phyloP scores from a whole-genome alignment of 805 yeast genomes.

The Debaryomyces prosopidis region DNA sequence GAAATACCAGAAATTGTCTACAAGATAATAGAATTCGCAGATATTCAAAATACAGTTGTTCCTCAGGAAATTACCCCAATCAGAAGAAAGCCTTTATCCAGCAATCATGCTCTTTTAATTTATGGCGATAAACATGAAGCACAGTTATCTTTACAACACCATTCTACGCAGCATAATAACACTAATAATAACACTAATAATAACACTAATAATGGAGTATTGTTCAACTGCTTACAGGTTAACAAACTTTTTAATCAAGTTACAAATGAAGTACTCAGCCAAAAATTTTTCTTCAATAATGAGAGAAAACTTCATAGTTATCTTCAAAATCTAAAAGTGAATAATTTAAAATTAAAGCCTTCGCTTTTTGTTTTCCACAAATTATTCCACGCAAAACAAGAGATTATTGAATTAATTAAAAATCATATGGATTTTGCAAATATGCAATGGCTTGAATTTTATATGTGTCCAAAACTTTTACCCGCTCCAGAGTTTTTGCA shows the following conservation, averaged over 20 bases:
- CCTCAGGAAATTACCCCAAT: conserved; percentile 63
- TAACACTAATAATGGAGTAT: conserved; percentile 15
- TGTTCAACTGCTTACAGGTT: conserved; percentile 67
- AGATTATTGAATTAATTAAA: conserved; percentile 51
- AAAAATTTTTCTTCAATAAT: conserved; percentile 51
- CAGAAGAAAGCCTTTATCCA: conserved; percentile 69
- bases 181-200: conserved; percentile 10
- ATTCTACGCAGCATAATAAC: conserved; percentile 7
- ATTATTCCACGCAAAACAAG: conserved; percentile 53
- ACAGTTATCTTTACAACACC: conserved; percentile 21
- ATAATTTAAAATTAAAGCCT: conserved; percentile 27
- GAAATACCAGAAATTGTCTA: conserved; percentile 74
- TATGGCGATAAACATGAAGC: conserved; percentile 57
- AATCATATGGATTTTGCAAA: conserved; percentile 43
- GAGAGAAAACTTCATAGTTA: conserved; percentile 12
- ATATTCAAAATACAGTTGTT: conserved; percentile 46
- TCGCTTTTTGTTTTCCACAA: conserved; percentile 67
- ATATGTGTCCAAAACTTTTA: conserved; percentile 72
- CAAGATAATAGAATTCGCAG: conserved; percentile 62
- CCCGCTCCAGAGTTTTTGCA: conserved; percentile 46
- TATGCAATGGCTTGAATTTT: conserved; percentile 72
- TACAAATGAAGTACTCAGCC: conserved; percentile 55
- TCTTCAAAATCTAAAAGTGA: conserved; percentile 9
- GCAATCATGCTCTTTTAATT: conserved; percentile 65
- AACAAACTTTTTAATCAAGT: conserved; percentile 64